Evolutionary conservation across 2,329 filamentous ascomycete genomes (phyloP), one percentile per base, ranked within the genome.

Genomic region (Cladobotryum mycophilum): DNA sequence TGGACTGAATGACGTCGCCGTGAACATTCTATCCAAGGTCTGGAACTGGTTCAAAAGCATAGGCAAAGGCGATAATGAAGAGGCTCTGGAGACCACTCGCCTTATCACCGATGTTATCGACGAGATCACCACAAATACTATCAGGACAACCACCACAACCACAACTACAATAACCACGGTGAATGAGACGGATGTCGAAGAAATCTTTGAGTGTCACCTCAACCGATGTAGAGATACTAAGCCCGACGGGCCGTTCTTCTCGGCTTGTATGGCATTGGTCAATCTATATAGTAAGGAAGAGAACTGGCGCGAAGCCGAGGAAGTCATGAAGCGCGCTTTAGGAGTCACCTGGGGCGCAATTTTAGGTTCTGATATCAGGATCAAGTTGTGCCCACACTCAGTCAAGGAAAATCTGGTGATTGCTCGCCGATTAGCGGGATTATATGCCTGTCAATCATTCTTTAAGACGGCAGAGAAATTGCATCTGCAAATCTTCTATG

Each of bases 31-130:
- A 36, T 65, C 58, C 49, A 68, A 65, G 50, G 67, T 70, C 1
- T 70, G 67, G 67, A 58, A 58, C 1, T 72, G 66, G 63, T 70
- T 69, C 57, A 70, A 69, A 63, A 69, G 69, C 56, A 70, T 68
- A 17, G 66, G 66, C 38, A 64, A 61, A 34, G 53, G 56, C 4
- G 61, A 63, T 3, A 57, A 64, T 7, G 61, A 69, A 12, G 68
- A 70, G 33, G 66, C 66, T 14, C 53, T 58, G 12, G 55, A 61
- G 38, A 70, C 67, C 1, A 65, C 63, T 0, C 52, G 64, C 1
- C 62, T 70, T 41, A 69, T 72, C 47, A 69, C 67, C 0, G 67
- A 70, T 51, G 67, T 70, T 2, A 65, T 70, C 2, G 64, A 70
- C 42, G 69, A 71, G 53, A 64, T 68, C 30, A 30, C 25, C 25